Evolutionary conservation across 179 eudicot species (phyloP).

Genomic region (Vitellaria paradoxa): DNA sequence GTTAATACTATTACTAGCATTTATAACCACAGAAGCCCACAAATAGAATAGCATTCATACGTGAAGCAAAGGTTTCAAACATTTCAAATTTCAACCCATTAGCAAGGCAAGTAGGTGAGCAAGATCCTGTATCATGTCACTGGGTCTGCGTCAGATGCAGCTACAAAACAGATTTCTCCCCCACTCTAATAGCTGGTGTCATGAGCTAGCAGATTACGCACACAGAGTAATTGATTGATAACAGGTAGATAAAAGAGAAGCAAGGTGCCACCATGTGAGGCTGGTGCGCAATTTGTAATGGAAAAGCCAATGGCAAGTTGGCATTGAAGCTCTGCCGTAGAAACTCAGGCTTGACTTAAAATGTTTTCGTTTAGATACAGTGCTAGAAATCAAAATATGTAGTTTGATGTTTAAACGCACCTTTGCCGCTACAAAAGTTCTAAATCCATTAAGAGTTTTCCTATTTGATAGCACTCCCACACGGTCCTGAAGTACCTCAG

Average conservation of each 20-base stretch:
- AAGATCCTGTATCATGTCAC: not conserved
- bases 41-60: not conserved
- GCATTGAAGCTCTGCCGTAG: not conserved
- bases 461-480: slow-evolving; percentile 43
- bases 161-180: not conserved
- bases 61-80: not conserved
- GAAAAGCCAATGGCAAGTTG: not conserved
- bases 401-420: slow-evolving; percentile 44
- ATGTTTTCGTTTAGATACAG: not conserved
- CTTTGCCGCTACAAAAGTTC: slow-evolving; percentile 61
- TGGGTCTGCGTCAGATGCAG: not conserved
- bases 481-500: slow-evolving; percentile 43
- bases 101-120: not conserved
- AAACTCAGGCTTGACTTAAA: not conserved
- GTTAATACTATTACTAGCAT: not conserved
- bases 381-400: slow-evolving; percentile 13
- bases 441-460: slow-evolving; percentile 41
- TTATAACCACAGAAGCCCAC: not conserved
- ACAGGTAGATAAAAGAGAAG: too few species aligned
- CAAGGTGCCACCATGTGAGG: not conserved
- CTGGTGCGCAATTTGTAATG: not conserved
- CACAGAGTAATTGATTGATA: not conserved
- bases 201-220: not conserved
- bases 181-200: not conserved
- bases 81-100: not conserved